Conservation (phyloP, 2,329 filamentous ascomycete species). For the Talaromyces amestolkiae region DNA sequence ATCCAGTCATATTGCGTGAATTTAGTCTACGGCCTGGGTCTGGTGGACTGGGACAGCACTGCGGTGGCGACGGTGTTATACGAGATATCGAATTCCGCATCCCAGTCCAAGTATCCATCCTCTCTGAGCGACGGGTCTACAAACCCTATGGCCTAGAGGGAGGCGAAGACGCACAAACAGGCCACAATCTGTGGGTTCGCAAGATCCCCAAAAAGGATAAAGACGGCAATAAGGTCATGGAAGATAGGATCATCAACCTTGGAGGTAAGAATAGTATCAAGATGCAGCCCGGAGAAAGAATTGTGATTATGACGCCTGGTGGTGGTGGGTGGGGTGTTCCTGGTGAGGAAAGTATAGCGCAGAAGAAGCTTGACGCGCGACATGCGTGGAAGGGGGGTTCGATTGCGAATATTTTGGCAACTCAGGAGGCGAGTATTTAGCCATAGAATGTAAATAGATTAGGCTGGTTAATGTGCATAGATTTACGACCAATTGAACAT, state of each 20-base stretch:
- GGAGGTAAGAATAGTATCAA: conserved; percentile 33
- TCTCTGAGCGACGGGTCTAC: conserved; percentile 70
- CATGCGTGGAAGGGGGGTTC: conserved; percentile 60
- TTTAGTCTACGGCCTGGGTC: conserved; percentile 65
- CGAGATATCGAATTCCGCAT: conserved; percentile 79
- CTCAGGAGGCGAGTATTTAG: conserved; percentile 51
- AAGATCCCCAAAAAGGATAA: conserved; percentile 55
- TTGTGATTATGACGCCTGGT: conserved; percentile 39
- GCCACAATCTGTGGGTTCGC: conserved; percentile 80
- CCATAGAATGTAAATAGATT: background rate
- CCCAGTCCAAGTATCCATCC: conserved; percentile 71
- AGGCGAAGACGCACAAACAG: conserved; percentile 72
- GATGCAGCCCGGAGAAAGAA: conserved; percentile 38
- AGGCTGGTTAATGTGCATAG: background rate
- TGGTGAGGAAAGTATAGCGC: conserved; percentile 51
- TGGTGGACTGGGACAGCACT: conserved; percentile 63
- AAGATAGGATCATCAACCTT: conserved; percentile 28
- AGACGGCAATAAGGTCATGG: conserved; percentile 15
- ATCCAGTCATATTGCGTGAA: conserved; percentile 69
- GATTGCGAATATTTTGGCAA: conserved; percentile 47
- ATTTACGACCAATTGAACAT: background rate
- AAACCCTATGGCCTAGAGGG: conserved; percentile 77
- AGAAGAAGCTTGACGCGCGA: conserved; percentile 56
- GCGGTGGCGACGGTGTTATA: conserved; percentile 73
- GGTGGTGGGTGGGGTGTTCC: conserved; percentile 46